phyloP scores from a whole-genome alignment of 352 stramenopile species.

The Globisporangium takayamanum region DNA sequence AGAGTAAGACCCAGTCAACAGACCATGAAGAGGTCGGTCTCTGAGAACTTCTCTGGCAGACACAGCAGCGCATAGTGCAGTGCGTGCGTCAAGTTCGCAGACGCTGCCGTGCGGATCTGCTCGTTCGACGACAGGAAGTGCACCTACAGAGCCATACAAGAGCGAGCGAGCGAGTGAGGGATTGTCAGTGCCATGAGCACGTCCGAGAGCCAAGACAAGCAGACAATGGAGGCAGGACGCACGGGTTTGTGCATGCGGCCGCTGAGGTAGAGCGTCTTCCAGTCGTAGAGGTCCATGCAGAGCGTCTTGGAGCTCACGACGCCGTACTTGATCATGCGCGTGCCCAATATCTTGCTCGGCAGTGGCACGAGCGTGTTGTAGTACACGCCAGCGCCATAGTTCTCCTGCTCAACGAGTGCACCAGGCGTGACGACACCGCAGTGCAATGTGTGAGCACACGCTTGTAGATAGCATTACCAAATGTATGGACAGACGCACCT shows the following conservation, averaged over 20 bases:
- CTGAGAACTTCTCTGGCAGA: slow-evolving; percentile 74
- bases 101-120: slow-evolving; percentile 39
- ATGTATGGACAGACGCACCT: slow-evolving; percentile 17
- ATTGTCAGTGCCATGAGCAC: neutral
- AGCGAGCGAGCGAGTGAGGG: neutral
- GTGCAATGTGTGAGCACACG: too few species aligned
- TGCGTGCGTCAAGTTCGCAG: slow-evolving; percentile 64
- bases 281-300: slow-evolving; percentile 66
- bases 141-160: slow-evolving; percentile 25
- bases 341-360: slow-evolving; percentile 43
- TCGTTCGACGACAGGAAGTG: slow-evolving; percentile 45
- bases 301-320: slow-evolving; percentile 79
- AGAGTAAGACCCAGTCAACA: neutral
- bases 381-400: slow-evolving; percentile 75
- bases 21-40: slow-evolving; percentile 83
- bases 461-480: too few species aligned
- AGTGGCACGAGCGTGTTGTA: slow-evolving; percentile 83
- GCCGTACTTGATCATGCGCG: slow-evolving; percentile 85
- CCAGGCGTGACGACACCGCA: neutral
- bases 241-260: slow-evolving; percentile 85
- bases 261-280: slow-evolving; percentile 85
- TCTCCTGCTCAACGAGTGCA: too few species aligned
- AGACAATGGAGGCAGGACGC: slow-evolving; percentile 11
- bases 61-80: slow-evolving; percentile 69
- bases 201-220: neutral